These are phyloP conservation scores for Rosa hybrid DNA, from an alignment of 331 rosid genomes.

Conservation along the genomic window DNA sequence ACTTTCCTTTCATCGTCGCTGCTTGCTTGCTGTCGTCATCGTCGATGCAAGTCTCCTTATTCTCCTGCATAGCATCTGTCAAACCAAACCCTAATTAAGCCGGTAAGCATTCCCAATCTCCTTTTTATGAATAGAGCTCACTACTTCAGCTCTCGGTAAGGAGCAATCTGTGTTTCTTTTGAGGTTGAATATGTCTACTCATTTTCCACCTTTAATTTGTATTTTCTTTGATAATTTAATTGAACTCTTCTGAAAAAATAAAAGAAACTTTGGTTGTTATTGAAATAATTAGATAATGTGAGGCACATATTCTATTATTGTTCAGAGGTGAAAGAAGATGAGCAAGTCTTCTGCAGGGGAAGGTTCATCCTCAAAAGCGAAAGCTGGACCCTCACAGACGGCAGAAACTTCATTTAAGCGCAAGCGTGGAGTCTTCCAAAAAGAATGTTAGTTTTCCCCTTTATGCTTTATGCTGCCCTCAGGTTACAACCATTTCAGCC, in stretches of 20 bases:
- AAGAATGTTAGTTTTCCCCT: conserved; percentile 47
- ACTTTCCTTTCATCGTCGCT: no score
- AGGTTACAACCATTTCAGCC: neutral
- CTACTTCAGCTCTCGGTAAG: neutral
- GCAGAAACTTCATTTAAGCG: conserved; percentile 82
- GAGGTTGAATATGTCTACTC: no score
- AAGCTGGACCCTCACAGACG: conserved; percentile 68
- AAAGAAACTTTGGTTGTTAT: neutral
- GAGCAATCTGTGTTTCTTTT: no score
- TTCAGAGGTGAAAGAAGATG: conserved; percentile 37
- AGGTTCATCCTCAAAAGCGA: conserved; percentile 67
- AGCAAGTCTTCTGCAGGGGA: conserved; percentile 53
- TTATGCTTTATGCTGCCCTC: neutral
- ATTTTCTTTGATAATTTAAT: neutral
- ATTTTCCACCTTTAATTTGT: no score
- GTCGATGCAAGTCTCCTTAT: no score
- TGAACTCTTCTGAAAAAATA: no score
- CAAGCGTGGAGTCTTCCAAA: conserved; percentile 86
- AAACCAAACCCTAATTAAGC: neutral
- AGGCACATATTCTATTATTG: conserved; percentile 6
- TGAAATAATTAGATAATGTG: neutral
- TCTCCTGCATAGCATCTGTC: no score
- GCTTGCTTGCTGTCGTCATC: no score
- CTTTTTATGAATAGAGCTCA: neutral
- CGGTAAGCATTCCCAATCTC: neutral